phyloP scores from a whole-genome alignment of 352 stramenopile genomes.

The Phytopythium ostracodes region DNA sequence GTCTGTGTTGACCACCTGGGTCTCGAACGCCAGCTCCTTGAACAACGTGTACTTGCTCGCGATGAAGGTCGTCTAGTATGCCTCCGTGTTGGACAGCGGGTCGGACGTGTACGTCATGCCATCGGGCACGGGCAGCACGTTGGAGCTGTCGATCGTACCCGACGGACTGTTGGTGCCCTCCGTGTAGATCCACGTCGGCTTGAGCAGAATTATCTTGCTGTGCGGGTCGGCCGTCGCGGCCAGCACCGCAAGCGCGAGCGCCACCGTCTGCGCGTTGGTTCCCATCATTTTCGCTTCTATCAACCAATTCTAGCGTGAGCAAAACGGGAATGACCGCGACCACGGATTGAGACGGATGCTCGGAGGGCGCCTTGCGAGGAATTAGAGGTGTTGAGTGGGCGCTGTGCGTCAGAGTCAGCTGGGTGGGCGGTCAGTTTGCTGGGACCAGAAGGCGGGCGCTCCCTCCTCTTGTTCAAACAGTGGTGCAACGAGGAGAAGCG shows the following conservation, averaged over 20 bases:
- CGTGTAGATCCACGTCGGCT: conserved; percentile 27
- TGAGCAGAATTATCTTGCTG: conserved; percentile 30
- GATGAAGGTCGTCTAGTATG: conserved; percentile 32
- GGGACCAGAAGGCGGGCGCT: not conserved
- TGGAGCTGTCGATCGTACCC: conserved; percentile 20
- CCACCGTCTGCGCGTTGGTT: conserved; percentile 3
- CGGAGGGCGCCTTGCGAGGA: too few species aligned
- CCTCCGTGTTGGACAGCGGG: conserved; percentile 25
- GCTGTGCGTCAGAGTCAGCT: not conserved
- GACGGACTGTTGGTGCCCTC: conserved; percentile 21
- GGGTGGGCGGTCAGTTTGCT: not conserved
- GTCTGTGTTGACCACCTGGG: conserved; percentile 27
- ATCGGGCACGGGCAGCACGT: conserved; percentile 18
- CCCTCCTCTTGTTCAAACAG: not conserved
- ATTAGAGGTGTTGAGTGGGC: too few species aligned
- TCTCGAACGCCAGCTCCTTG: conserved; percentile 32
- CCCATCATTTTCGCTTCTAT: conserved; percentile 12
- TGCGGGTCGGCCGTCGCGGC: conserved; percentile 15
- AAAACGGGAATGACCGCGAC: conserved; percentile 4
- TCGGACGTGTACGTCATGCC: conserved; percentile 25
- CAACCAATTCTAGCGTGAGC: conserved; percentile 15
- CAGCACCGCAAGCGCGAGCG: conserved; percentile 10
- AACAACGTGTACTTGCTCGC: conserved; percentile 42
- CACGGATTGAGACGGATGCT: not conserved
- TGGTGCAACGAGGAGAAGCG: not conserved